Conservation (phyloP, 805 yeast genomes). For the Starmerella bombi region DNA sequence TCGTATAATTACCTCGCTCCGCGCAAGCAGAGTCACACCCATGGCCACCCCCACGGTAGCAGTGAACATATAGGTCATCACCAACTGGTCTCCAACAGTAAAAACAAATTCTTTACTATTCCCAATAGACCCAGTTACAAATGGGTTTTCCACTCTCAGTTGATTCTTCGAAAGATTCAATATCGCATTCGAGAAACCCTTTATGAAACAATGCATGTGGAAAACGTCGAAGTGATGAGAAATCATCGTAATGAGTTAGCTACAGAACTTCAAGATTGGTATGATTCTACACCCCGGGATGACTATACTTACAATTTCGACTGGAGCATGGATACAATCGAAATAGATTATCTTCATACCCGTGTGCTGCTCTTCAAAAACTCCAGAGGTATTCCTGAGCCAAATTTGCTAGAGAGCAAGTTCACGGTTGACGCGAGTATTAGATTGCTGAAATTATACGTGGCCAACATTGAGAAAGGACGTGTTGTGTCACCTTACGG, state of each 20-base stretch:
- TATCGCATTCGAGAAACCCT: constrained; percentile 60
- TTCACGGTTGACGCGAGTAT: constrained; percentile 51
- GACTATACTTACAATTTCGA: constrained; percentile 53
- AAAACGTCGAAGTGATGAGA: constrained; percentile 38
- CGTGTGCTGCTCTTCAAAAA: constrained; percentile 60
- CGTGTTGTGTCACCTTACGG: constrained; percentile 83
- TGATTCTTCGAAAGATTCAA: constrained; percentile 59
- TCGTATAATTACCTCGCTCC: not conserved
- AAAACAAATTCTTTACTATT: not conserved
- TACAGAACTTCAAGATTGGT: constrained; percentile 50
- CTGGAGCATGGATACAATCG: constrained; percentile 57
- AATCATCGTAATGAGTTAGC: constrained; percentile 38
- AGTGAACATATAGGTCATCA: not conserved
- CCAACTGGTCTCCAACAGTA: not conserved
- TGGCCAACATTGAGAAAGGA: constrained; percentile 41
- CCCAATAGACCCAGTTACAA: constrained; percentile 46
- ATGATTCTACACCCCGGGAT: constrained; percentile 40
- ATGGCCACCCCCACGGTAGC: not conserved
- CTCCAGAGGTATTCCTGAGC: constrained; percentile 51
- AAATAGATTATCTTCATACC: constrained; percentile 65
- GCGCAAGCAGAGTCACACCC: not conserved
- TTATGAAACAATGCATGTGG: constrained; percentile 35
- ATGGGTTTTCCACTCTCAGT: constrained; percentile 50
- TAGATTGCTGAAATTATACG: constrained; percentile 52
- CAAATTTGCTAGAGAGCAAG: constrained; percentile 40